Percentiles rank a stretch among this genome's conserved stretches.
Evolutionary conservation across 2,329 filamentous ascomycete species (phyloP).

Genomic region (Pseudogymnoascus destructans): DNA sequence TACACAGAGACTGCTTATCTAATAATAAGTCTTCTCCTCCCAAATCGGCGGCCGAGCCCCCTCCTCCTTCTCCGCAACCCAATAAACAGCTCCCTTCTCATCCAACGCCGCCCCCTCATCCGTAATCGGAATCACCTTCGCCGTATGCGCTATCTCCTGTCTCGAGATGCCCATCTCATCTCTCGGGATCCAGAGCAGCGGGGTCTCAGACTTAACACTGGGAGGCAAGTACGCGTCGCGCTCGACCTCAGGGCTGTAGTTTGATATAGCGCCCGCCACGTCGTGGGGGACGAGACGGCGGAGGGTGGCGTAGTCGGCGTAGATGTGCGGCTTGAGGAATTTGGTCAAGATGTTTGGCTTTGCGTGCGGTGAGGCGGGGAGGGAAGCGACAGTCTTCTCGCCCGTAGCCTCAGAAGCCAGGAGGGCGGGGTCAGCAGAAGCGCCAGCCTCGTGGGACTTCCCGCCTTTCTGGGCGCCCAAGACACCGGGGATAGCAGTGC

Average conservation of each 20-base stretch:
- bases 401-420: slow-evolving; percentile 10
- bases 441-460: slow-evolving; percentile 18
- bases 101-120: slow-evolving; percentile 62
- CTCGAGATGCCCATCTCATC: slow-evolving; percentile 61
- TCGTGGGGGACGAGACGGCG: slow-evolving; percentile 54
- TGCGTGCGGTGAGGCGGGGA: slow-evolving; percentile 29
- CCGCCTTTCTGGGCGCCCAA: slow-evolving; percentile 19
- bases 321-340: slow-evolving; percentile 68
- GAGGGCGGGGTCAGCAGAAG: slow-evolving; percentile 19
- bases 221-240: slow-evolving; percentile 64
- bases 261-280: slow-evolving; percentile 31
- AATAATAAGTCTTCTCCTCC: slow-evolving; percentile 35
- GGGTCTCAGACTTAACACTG: slow-evolving; percentile 46
- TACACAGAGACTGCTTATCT: background rate
- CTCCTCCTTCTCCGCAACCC: slow-evolving; percentile 34
- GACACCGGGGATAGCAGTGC: slow-evolving; percentile 11
- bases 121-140: slow-evolving; percentile 61
- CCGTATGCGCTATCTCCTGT: slow-evolving; percentile 64
- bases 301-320: slow-evolving; percentile 58
- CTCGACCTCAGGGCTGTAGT: slow-evolving; percentile 49
- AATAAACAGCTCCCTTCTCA: slow-evolving; percentile 54
- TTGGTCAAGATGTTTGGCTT: slow-evolving; percentile 46
- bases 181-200: slow-evolving; percentile 73
- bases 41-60: slow-evolving; percentile 45
- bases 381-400: slow-evolving; percentile 14